Percentiles rank a stretch among this genome's conserved stretches.
These are phyloP conservation scores for Nakazawaea wickerhamii DNA, from an alignment of 805 yeast genomes.

Conservation along the genomic window DNA sequence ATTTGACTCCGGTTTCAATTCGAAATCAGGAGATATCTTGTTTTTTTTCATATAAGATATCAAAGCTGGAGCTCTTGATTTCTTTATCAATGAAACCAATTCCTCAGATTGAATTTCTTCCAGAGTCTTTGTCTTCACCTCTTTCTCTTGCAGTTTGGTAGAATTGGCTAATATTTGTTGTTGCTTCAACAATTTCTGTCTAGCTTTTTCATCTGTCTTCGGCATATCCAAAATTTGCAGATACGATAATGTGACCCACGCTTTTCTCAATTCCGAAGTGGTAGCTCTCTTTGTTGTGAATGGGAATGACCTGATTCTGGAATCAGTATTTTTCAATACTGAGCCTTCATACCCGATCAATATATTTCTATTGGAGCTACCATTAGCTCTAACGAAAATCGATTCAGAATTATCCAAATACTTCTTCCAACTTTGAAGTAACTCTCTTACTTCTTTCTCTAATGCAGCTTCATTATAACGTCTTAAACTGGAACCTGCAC, in stretches of 20 bases:
- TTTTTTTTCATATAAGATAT: slow-evolving; percentile 56
- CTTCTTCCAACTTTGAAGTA: slow-evolving; percentile 60
- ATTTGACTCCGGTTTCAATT: slow-evolving; percentile 48
- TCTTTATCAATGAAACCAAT: slow-evolving; percentile 53
- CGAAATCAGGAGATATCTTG: slow-evolving; percentile 46
- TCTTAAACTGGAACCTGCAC: slow-evolving; percentile 90
- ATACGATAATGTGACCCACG: slow-evolving; percentile 77
- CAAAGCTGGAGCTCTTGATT: slow-evolving; percentile 73
- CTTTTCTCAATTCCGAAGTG: slow-evolving; percentile 66
- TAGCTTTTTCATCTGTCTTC: slow-evolving; percentile 28
- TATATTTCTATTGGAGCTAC: slow-evolving; percentile 57
- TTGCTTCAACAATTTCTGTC: slow-evolving; percentile 25
- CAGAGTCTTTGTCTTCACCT: slow-evolving; percentile 20
- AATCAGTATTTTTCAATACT: slow-evolving; percentile 46
- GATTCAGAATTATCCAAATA: slow-evolving; percentile 56
- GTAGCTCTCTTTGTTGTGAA: slow-evolving; percentile 90
- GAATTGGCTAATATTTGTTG: slow-evolving; percentile 25
- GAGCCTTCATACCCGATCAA: slow-evolving; percentile 64
- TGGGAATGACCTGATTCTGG: slow-evolving; percentile 67
- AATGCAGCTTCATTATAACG: slow-evolving; percentile 86
- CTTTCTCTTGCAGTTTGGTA: slow-evolving; percentile 17
- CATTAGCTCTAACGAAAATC: slow-evolving; percentile 78
- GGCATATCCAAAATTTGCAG: slow-evolving; percentile 54
- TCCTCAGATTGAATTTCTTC: slow-evolving; percentile 53
- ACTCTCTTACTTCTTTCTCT: slow-evolving; percentile 66